Evolutionary conservation across 2,329 filamentous ascomycete genomes (phyloP).

Genomic region (Talaromyces sp.): DNA sequence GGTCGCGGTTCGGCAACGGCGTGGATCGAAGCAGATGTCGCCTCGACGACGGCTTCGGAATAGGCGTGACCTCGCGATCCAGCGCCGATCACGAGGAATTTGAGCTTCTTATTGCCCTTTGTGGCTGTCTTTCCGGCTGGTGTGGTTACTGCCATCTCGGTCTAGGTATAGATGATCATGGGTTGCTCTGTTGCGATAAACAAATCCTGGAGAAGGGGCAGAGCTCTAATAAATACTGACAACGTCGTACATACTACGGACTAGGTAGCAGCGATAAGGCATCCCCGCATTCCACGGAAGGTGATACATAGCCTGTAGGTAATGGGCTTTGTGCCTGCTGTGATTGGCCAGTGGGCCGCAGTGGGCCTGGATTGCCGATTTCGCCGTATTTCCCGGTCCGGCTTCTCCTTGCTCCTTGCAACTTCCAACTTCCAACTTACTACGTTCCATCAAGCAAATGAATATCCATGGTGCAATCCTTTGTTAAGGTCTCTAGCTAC

Average conservation of each 20-base stretch:
- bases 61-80: conserved; percentile 74
- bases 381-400: not conserved
- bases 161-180: not conserved
- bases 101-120: conserved; percentile 34
- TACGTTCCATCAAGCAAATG: not conserved
- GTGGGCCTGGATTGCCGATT: not conserved
- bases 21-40: conserved; percentile 62
- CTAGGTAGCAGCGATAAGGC: not conserved
- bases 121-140: not conserved
- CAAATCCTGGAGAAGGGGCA: not conserved
- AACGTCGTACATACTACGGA: not conserved
- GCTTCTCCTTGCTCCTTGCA: not conserved
- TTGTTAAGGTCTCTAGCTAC: not conserved
- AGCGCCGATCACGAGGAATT: conserved; percentile 74
- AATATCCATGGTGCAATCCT: not conserved
- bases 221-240: not conserved
- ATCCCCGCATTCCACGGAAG: conserved; percentile 7
- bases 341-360: not conserved
- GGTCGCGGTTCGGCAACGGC: conserved; percentile 75
- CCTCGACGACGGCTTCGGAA: conserved; percentile 59
- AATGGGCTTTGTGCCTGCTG: not conserved
- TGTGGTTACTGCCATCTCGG: not conserved
- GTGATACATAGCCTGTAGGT: too few relatives aligned
- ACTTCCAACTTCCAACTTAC: not conserved
- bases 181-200: not conserved